Evolutionary conservation across 2,329 filamentous ascomycete genomes (phyloP).

Genomic region (Trichophyton equinum): DNA sequence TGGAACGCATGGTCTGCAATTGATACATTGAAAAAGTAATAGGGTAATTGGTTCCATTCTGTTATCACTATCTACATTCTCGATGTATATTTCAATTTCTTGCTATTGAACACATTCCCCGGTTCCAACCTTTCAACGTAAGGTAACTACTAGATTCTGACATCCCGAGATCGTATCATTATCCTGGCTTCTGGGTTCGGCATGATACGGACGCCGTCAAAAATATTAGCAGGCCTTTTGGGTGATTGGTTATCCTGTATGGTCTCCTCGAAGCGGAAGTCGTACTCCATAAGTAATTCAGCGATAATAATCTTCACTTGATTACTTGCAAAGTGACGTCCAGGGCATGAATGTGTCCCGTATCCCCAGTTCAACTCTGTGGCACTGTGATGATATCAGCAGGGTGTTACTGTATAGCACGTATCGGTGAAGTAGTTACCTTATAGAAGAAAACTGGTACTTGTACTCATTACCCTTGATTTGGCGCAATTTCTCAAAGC

Average conservation of each 20-base stretch:
- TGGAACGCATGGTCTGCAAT: no score
- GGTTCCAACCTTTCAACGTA: no score
- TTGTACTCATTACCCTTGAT: constrained; percentile 5
- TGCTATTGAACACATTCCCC: no score
- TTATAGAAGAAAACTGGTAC: constrained; percentile 9
- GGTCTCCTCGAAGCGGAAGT: constrained; percentile 13
- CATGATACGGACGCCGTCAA: not conserved
- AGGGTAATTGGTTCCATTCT: no score
- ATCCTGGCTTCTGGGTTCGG: not conserved
- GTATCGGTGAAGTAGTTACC: constrained; percentile 8
- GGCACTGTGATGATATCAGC: not conserved
- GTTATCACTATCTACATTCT: no score
- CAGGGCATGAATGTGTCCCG: constrained; percentile 24
- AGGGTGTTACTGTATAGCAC: not conserved
- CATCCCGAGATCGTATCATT: not conserved
- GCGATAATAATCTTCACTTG: constrained; percentile 24
- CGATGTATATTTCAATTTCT: no score
- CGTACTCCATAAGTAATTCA: constrained; percentile 24
- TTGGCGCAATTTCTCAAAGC: constrained; percentile 12
- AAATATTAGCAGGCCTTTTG: not conserved
- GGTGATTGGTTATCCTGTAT: not conserved
- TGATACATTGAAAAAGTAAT: no score
- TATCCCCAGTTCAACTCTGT: constrained; percentile 12
- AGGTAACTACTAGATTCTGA: no score
- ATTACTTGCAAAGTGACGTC: constrained; percentile 24